Evolutionary conservation across 352 stramenopile genomes (phyloP).

Genomic region (Pythium sp.): DNA sequence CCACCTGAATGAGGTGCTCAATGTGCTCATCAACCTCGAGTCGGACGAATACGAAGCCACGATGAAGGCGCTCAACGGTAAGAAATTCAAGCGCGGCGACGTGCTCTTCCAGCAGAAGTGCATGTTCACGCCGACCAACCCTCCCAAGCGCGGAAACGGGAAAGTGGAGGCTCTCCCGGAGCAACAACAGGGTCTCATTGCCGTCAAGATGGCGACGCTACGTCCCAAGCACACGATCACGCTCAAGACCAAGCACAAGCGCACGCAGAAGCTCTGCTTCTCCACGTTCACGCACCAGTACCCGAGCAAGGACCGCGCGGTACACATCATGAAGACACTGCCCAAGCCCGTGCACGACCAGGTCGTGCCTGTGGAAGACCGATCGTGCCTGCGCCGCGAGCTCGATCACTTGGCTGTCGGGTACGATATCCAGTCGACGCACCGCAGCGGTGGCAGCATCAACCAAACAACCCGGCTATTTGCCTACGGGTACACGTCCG

Average conservation of each 20-base stretch:
- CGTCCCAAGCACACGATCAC: constrained; percentile 25
- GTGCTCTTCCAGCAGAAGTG: constrained; percentile 47
- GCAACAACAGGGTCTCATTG: constrained; percentile 29
- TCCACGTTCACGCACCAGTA: constrained; percentile 45
- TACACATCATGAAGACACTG: constrained; percentile 60
- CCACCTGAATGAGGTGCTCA: constrained; percentile 65
- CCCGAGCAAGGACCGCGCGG: constrained; percentile 35
- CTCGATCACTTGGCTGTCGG: constrained; percentile 53
- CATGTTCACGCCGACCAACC: constrained; percentile 22
- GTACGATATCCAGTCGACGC: constrained; percentile 42
- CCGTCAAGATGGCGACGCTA: constrained; percentile 35
- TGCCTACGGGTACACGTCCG: constrained; percentile 44
- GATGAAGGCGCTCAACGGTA: constrained; percentile 48
- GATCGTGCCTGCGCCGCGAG: constrained; percentile 35
- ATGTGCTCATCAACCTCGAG: constrained; percentile 45
- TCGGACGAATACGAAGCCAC: constrained; percentile 41
- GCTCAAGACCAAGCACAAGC: constrained; percentile 35
- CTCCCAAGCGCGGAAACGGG: constrained; percentile 5
- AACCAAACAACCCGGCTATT: constrained; percentile 45
- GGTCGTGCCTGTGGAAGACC: constrained; percentile 32
- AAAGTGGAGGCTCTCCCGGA: too few species aligned
- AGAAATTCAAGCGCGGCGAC: constrained; percentile 44
- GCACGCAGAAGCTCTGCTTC: constrained; percentile 56
- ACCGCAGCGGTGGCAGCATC: constrained; percentile 25
- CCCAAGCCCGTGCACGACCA: constrained; percentile 61